These are phyloP conservation scores for Neurospora sp. DNA, from an alignment of 495 filamentous ascomycete genomes.

Conservation along the genomic window DNA sequence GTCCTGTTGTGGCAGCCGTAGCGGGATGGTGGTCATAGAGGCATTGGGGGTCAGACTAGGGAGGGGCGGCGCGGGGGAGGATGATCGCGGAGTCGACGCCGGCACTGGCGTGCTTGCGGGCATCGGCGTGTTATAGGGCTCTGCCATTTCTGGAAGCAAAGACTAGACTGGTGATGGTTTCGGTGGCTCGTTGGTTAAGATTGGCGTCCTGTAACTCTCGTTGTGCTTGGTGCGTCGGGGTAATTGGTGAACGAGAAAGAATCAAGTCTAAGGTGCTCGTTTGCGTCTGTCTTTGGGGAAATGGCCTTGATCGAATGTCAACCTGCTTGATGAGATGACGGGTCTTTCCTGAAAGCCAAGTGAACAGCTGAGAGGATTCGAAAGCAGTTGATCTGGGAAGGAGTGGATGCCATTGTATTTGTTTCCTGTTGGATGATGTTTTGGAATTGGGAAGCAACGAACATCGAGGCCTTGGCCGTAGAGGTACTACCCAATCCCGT, in stretches of 20 bases:
- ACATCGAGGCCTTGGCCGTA: background rate
- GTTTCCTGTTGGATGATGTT: background rate
- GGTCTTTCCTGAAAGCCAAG: background rate
- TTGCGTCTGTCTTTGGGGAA: background rate
- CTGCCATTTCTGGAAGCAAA: slow-evolving; percentile 25
- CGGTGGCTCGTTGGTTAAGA: background rate
- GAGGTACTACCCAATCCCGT: background rate
- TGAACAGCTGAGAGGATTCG: background rate
- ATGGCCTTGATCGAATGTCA: background rate
- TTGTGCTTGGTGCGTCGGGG: background rate
- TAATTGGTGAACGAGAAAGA: background rate
- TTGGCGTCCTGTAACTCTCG: background rate
- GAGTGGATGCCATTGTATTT: background rate
- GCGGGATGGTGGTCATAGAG: slow-evolving; percentile 10
- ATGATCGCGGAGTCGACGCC: slow-evolving; percentile 31
- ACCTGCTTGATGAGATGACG: background rate
- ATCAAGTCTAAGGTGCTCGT: background rate
- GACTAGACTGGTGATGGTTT: background rate
- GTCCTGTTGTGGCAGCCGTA: slow-evolving; percentile 3
- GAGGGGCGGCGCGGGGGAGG: slow-evolving; percentile 28
- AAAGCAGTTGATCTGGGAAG: background rate
- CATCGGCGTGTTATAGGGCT: slow-evolving; percentile 40
- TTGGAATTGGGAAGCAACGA: background rate
- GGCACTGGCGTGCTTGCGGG: slow-evolving; percentile 34
- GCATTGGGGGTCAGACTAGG: slow-evolving; percentile 14